A percentile compares a stretch with the other conserved stretches of the same genome.
These are phyloP conservation scores for Evansstolkia leycettana DNA, from an alignment of 495 filamentous ascomycete genomes.

Conservation along the genomic window DNA sequence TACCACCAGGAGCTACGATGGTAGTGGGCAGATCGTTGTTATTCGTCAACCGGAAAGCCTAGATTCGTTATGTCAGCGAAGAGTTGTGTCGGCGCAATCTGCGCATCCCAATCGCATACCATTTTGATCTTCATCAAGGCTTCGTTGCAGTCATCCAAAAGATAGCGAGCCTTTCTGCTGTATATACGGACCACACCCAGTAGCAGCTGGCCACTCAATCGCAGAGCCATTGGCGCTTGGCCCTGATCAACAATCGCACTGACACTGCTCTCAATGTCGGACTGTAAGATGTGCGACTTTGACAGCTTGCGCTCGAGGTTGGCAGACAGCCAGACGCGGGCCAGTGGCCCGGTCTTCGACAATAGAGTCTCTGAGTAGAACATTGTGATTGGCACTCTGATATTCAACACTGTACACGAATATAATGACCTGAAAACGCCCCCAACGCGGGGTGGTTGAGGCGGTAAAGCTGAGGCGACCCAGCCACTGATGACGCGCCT, in stretches of 20 bases:
- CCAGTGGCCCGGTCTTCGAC: conserved; percentile 91
- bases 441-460: conserved; percentile 29
- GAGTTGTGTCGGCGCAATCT: too few relatives aligned
- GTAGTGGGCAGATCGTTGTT: conserved; percentile 71
- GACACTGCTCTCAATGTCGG: conserved; percentile 85
- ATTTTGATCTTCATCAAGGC: conserved; percentile 96
- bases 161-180: conserved; percentile 88
- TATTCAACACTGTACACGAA: conserved; percentile 3
- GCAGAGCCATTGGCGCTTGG: conserved; percentile 88
- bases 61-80: conserved; percentile 17
- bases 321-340: conserved; percentile 94
- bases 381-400: conserved; percentile 43
- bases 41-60: conserved; percentile 69
- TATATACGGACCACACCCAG: conserved; percentile 96
- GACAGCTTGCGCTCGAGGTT: conserved; percentile 96
- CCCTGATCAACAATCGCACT: conserved; percentile 87
- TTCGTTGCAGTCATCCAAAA: conserved; percentile 95
- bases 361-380: conserved; percentile 97
- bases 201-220: conserved; percentile 84
- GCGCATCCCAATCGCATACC: conserved; percentile 39
- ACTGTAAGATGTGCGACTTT: conserved; percentile 85
- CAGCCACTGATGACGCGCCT: conserved; percentile 24
- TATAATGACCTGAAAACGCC: conserved; percentile 10
- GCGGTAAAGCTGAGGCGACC: conserved; percentile 17
- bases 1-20: conserved; percentile 50